Base-by-base conservation (phyloP, 2,329 filamentous ascomycete species). In the Emergomyces orientalis region DNA sequence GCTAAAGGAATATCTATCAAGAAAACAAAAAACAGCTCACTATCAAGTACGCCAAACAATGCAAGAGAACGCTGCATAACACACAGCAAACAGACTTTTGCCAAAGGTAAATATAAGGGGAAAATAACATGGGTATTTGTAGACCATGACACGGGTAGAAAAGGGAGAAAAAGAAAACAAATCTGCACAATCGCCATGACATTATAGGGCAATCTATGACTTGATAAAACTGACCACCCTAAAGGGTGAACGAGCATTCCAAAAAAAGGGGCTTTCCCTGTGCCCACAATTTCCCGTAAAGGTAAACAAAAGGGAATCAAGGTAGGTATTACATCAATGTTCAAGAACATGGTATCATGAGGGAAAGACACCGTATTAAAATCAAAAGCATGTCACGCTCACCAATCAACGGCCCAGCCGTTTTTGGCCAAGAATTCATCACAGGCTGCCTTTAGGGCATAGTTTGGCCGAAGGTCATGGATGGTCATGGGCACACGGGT, bases 381-480 rank as follows among this genome's bases (percentile, higher is more conserved):
- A 39, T 34, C 8, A 9, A 56, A 39, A 22, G 27, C 19, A 8
- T 19, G n/a, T 59, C 56, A 45, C 25, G 39, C 55, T 71, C 68
- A 96, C 88, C 89, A 97, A 73, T 97, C 92, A 47, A 89, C 91
- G 0, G 91, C 91, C 90, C 94, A 96, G 11, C 91, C 92, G 70
- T 96, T 97, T 68, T 89, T 80, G 34, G 89, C 83, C 63, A 97
- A 78, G 70, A 96, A 97, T 68, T 94, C 89, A 55, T 89, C 86
- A 71, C 91, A 95, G 0, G 90, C 93, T 61, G 89, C 84, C 73
- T 87, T 90, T 63, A 97, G 79, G 0, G 84, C 88, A 54, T 95
- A 81, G 73, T 97, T 97, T 0, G 90, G 88, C 51, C 91, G 81
- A 61, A 97, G 75, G 54, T 97, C 91, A 1, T 80, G 77, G 0